Conservation (phyloP, 148 eudicot genomes). For the Cornus kousa region DNA sequence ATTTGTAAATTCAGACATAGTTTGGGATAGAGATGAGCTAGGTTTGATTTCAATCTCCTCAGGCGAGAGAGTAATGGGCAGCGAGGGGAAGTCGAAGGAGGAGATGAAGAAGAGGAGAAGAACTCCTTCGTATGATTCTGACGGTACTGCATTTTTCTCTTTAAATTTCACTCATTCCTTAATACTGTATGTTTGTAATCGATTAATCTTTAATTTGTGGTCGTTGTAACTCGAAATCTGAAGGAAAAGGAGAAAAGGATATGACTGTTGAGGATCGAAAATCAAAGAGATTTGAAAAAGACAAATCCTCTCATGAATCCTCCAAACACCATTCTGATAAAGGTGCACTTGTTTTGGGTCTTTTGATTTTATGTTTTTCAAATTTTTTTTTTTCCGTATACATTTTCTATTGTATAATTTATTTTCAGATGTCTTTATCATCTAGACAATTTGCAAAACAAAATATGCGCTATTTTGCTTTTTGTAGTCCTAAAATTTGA, state of each 20-base stretch:
- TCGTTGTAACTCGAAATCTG: constrained; percentile 22
- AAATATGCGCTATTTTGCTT: too few species aligned
- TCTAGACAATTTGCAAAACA: too few species aligned
- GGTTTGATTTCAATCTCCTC: too few species aligned
- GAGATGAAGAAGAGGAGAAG: constrained; percentile 10
- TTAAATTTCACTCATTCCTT: not conserved
- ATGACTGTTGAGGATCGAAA: constrained; percentile 20
- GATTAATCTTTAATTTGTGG: not conserved
- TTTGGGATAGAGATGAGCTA: too few species aligned
- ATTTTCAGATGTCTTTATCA: too few species aligned
- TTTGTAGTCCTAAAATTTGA: not conserved
- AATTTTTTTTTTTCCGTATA: too few species aligned
- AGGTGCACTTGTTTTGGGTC: constrained; percentile 15
- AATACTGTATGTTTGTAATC: not conserved
- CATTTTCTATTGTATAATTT: too few species aligned
- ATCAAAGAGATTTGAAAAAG: constrained; percentile 15
- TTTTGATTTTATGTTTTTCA: not conserved
- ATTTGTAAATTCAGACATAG: too few species aligned
- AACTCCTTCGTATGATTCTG: constrained; percentile 15
- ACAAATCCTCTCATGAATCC: constrained; percentile 23
- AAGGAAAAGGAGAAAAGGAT: constrained; percentile 25
- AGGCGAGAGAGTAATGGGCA: constrained; percentile 9
- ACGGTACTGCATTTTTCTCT: constrained; percentile 4
- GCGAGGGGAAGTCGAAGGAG: constrained; percentile 17
- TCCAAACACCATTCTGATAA: constrained; percentile 33